phyloP scores from a whole-genome alignment of 495 filamentous ascomycete species.

The Massariosphaeria phaeospora region DNA sequence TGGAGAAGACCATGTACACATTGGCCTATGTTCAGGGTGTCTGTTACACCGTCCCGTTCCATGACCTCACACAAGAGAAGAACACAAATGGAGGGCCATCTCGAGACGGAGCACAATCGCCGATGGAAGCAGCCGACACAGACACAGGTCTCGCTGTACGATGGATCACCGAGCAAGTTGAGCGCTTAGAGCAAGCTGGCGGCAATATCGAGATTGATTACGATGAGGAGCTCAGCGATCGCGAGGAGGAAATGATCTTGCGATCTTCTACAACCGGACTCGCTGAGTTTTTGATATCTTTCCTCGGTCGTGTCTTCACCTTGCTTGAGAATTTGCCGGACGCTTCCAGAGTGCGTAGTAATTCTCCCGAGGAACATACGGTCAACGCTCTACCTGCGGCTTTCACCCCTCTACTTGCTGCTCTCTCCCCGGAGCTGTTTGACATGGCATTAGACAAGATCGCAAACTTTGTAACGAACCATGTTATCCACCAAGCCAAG shows the following conservation, averaged over 20 bases:
- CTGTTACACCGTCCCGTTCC: constrained; percentile 89
- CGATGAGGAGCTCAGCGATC: constrained; percentile 69
- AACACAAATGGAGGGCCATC: neutral
- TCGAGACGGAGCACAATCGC: constrained; percentile 33
- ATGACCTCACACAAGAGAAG: constrained; percentile 62
- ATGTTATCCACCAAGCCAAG: constrained; percentile 94
- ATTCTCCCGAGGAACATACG: constrained; percentile 92
- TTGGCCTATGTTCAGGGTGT: constrained; percentile 91
- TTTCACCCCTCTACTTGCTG: constrained; percentile 83
- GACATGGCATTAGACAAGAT: constrained; percentile 89
- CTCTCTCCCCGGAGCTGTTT: constrained; percentile 88
- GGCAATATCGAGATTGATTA: constrained; percentile 82
- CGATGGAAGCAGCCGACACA: constrained; percentile 53
- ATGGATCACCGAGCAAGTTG: constrained; percentile 92
- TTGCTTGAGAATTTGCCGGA: constrained; percentile 93
- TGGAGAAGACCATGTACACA: constrained; percentile 92
- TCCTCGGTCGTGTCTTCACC: constrained; percentile 91
- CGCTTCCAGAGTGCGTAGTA: constrained; percentile 74
- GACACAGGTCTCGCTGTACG: constrained; percentile 63
- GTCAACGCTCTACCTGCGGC: constrained; percentile 93
- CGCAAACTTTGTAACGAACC: constrained; percentile 83
- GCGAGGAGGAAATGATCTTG: constrained; percentile 82
- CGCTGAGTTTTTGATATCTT: constrained; percentile 81
- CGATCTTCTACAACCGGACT: constrained; percentile 95
- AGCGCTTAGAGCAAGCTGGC: constrained; percentile 84